Percentiles rank a stretch among this genome's conserved stretches.
Evolutionary conservation across 495 filamentous ascomycete species (phyloP).

Genomic region (Bacidia gigantensis): DNA sequence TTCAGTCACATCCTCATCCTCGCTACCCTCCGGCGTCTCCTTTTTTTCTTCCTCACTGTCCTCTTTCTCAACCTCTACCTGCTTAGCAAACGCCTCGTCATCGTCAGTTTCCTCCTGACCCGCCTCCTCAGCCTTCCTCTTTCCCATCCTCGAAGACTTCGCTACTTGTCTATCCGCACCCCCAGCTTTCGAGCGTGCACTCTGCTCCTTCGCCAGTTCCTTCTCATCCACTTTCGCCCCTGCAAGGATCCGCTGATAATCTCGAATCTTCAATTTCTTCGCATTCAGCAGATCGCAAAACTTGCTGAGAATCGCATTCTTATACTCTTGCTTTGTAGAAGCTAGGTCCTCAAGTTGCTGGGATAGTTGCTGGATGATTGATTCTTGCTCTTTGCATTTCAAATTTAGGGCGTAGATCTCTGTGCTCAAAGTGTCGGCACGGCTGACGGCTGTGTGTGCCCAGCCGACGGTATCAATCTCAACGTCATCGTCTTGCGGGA

Average conservation of each 20-base stretch:
- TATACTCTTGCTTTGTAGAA: conserved; percentile 51
- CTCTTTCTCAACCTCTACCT: conserved; percentile 10
- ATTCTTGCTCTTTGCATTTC: conserved; percentile 30
- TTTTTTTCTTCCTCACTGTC: conserved; percentile 2
- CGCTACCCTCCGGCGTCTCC: conserved; percentile 5
- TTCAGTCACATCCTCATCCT: conserved; percentile 19
- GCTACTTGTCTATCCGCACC: conserved; percentile 32
- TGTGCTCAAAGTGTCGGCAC: conserved; percentile 28
- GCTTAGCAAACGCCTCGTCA: conserved; percentile 12
- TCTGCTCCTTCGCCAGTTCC: conserved; percentile 21
- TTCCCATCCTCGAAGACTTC: conserved; percentile 30
- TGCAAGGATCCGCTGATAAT: conserved; percentile 58
- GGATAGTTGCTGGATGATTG: conserved; percentile 37
- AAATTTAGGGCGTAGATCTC: conserved; percentile 35
- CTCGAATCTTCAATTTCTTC: conserved; percentile 84
- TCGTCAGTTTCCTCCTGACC: conserved; percentile 10
- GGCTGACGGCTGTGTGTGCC: conserved; percentile 40
- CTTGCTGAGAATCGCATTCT: conserved; percentile 56
- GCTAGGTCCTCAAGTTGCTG: conserved; percentile 49
- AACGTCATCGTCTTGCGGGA: conserved; percentile 48
- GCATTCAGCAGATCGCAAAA: conserved; percentile 62
- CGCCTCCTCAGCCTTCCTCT: conserved; percentile 4
- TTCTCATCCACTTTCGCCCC: conserved; percentile 42
- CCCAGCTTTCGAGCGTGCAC: conserved; percentile 14
- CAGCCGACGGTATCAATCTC: conserved; percentile 62